Conservation (phyloP, 768 basidiomycete species). For the Boletales sp. region DNA sequence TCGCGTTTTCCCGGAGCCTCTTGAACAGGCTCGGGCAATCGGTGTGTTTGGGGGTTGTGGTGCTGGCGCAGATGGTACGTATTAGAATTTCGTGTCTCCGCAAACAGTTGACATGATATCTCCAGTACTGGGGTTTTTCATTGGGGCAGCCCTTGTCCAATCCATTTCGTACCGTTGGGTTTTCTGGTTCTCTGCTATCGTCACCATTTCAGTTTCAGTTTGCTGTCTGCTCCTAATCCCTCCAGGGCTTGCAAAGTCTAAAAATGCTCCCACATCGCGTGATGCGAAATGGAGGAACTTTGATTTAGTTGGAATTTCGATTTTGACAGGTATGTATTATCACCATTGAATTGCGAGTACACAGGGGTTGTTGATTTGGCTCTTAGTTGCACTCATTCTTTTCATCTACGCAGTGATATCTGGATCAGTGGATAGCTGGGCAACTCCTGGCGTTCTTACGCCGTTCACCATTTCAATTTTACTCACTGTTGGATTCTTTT, state of each 20-base stretch:
- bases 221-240: conserved; percentile 36
- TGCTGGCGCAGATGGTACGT: conserved; percentile 41
- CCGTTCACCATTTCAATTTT: conserved; percentile 45
- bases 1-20: conserved; percentile 45
- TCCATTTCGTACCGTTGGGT: conserved; percentile 47
- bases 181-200: conserved; percentile 45
- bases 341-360: not conserved
- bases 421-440: conserved; percentile 51
- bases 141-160: conserved; percentile 38
- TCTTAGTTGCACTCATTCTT: conserved; percentile 33
- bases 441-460: conserved; percentile 39
- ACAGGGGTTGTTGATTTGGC: not conserved
- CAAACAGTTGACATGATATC: not conserved
- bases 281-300: conserved; percentile 28
- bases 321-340: conserved; percentile 32
- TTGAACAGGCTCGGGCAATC: conserved; percentile 46
- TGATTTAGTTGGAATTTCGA: conserved; percentile 37
- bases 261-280: not conserved
- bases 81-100: not conserved
- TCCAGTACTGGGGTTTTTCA: conserved; percentile 39
- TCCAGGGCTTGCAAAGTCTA: conserved; percentile 5
- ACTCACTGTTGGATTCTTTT: conserved; percentile 42
- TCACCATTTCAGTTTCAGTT: conserved; percentile 33
- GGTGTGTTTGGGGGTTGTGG: conserved; percentile 44
- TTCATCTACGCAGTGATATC: conserved; percentile 44